These are phyloP conservation scores for Raddia distichophylla DNA, from an alignment of 176 grass and related monocot genomes.

Conservation along the genomic window DNA sequence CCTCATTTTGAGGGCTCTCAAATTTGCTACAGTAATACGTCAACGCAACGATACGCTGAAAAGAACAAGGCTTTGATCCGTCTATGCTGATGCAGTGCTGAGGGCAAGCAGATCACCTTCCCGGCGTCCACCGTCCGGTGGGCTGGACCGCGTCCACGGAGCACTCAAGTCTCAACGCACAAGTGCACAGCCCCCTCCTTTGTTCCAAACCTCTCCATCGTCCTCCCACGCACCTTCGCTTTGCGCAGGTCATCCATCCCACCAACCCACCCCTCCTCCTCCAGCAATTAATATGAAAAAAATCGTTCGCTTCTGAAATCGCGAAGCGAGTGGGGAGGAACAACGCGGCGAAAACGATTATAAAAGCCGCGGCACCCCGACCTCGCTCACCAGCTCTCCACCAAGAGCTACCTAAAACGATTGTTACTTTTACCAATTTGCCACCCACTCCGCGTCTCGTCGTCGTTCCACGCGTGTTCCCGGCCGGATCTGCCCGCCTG, in stretches of 20 bases:
- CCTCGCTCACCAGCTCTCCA: slow-evolving; percentile 57
- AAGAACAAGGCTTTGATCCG: too few species aligned
- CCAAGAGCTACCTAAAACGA: slow-evolving; percentile 55
- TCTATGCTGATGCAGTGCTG: slow-evolving; percentile 33
- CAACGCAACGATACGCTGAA: too few species aligned
- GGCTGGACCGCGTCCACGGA: slow-evolving; percentile 32
- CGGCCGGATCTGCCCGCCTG: slow-evolving; percentile 27
- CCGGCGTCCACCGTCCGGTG: neutral
- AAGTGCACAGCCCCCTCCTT: too few species aligned
- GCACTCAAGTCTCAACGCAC: neutral
- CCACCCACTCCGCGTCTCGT: neutral
- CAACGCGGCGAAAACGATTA: neutral
- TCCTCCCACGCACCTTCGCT: too few species aligned
- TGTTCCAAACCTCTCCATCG: neutral
- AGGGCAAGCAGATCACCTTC: neutral
- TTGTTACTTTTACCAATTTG: neutral
- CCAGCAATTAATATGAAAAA: neutral
- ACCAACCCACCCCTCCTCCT: slow-evolving; percentile 36
- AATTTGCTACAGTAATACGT: too few species aligned
- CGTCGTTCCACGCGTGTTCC: neutral
- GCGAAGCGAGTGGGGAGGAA: neutral
- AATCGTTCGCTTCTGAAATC: too few species aligned
- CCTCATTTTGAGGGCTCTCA: too few species aligned
- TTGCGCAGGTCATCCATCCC: slow-evolving; percentile 45
- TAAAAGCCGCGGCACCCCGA: slow-evolving; percentile 39